Base-by-base conservation (phyloP, 768 basidiomycete genomes). In the Kwoniella sp. region DNA sequence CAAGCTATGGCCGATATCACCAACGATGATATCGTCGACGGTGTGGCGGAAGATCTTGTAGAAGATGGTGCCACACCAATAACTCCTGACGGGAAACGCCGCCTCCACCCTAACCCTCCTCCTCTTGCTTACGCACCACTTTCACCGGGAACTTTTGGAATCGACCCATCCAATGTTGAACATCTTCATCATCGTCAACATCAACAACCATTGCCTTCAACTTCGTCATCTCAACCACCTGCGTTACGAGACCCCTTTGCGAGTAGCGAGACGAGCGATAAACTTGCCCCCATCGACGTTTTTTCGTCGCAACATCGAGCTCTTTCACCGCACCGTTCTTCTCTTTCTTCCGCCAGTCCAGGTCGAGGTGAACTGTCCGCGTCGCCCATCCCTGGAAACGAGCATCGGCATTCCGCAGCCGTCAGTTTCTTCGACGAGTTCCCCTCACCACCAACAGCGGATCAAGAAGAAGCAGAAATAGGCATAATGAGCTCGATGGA, bases 391-490 rank as follows among this genome's bases (percentile, higher is more conserved):
- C 37, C 50, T 12, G 57, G 48, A 15, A 25, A 54, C 57, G 63
- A 59, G 25, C 58, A 49, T 26, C 37, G 67, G 46, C 22, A 59
- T 40, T 68, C 67, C 3, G 60, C 67, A 17, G 67, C 67, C 24
- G 67, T 68, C 22, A 68, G 67, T 25, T 68, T 68, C 52, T 58
- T 60, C 53, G 58, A 60, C 48, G 67, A 68, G 22, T 68, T 68
- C 40, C 67, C 67, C 2, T 56, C 36, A 15, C 67, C 67, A 2
- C 67, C 67, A 10, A 24, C 22, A 2, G 25, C 8, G 4, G 4
- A 44, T 9, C 40, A 44, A 50, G 49, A 5, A 44, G 10, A 44
- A 19, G 40, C 7, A 19, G 40, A 44, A 17, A 44, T 15, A 15
- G 17, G 8, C 26, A 29, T 33, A 3, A 49, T 52, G 36, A 27